These are phyloP conservation scores for Dictyostelium firmibasis DNA, from an alignment of 78 protist species.

Conservation along the genomic window DNA sequence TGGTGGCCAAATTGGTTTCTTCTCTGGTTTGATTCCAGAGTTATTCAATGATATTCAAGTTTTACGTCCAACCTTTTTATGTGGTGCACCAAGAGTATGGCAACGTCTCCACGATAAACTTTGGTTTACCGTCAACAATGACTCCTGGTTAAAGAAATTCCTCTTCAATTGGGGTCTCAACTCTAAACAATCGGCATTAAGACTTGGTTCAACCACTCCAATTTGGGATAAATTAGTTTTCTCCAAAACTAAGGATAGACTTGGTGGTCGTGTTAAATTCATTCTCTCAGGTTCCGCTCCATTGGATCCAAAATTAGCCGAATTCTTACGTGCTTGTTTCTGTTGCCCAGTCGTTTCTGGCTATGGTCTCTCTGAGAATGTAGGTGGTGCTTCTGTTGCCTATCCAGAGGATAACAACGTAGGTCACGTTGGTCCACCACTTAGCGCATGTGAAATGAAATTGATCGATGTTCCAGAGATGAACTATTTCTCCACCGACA, in stretches of 20 bases:
- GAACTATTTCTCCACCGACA: slow-evolving; percentile 82
- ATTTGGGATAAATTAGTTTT: slow-evolving; percentile 90
- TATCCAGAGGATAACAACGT: slow-evolving; percentile 55
- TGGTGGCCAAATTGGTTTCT: slow-evolving; percentile 86
- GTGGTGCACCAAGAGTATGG: slow-evolving; percentile 96
- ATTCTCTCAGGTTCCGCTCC: slow-evolving; percentile 96
- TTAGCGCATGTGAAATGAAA: slow-evolving; percentile 82
- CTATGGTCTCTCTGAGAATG: slow-evolving; percentile 97
- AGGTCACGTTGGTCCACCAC: slow-evolving; percentile 85
- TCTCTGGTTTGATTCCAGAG: slow-evolving; percentile 76
- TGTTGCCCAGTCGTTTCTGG: slow-evolving; percentile 92
- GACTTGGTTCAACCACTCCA: slow-evolving; percentile 37
- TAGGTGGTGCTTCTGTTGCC: slow-evolving; percentile 83
- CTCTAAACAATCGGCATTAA: slow-evolving; percentile 79
- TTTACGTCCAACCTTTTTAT: slow-evolving; percentile 94
- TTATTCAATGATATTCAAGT: slow-evolving; percentile 87
- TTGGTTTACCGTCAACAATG: slow-evolving; percentile 46
- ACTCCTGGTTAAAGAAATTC: slow-evolving; percentile 35
- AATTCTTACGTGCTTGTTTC: slow-evolving; percentile 84
- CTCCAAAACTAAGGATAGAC: slow-evolving; percentile 48
- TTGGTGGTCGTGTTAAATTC: slow-evolving; percentile 93
- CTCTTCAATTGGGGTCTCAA: slow-evolving; percentile 82
- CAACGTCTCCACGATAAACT: slow-evolving; percentile 89
- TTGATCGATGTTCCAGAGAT: slow-evolving; percentile 93
- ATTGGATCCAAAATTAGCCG: slow-evolving; percentile 82